These are phyloP conservation scores for Rhexocercosporidium sp. DNA, from an alignment of 2,329 filamentous ascomycete species.

Conservation along the genomic window DNA sequence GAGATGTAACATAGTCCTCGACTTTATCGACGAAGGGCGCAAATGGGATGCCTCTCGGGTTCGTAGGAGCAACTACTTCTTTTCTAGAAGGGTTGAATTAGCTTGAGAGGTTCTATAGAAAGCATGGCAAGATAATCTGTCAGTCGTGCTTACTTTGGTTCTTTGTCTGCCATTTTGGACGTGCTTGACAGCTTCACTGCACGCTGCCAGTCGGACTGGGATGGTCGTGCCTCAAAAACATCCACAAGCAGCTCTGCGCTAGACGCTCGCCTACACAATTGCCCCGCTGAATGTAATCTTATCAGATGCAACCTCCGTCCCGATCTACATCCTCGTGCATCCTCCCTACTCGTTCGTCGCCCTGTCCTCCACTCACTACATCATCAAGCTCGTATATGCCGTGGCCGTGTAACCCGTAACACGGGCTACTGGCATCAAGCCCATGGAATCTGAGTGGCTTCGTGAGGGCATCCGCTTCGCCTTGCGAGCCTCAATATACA, in stretches of 20 bases:
- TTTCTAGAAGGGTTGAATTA: conserved; percentile 16
- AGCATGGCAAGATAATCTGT: no score
- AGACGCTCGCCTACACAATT: neutral
- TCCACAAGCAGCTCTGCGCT: neutral
- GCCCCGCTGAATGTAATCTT: conserved; percentile 13
- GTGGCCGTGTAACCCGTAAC: conserved; percentile 9
- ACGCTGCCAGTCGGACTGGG: conserved; percentile 2
- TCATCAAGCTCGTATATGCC: conserved; percentile 5
- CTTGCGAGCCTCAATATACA: conserved; percentile 25
- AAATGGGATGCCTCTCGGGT: conserved; percentile 81
- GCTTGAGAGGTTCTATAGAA: neutral
- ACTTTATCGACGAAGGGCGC: conserved; percentile 88
- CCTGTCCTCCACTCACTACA: conserved; percentile 6
- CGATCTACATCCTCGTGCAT: neutral
- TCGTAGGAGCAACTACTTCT: conserved; percentile 65
- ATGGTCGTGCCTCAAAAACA: conserved; percentile 6
- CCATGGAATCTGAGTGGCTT: conserved; percentile 36
- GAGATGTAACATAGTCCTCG: conserved; percentile 82
- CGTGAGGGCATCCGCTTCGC: conserved; percentile 32
- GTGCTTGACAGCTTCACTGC: conserved; percentile 16
- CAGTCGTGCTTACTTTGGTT: conserved; percentile 33
- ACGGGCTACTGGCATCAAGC: conserved; percentile 21
- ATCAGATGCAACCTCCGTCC: neutral
- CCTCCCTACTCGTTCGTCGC: neutral
- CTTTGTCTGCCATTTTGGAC: conserved; percentile 37